These are phyloP conservation scores for Haplographium delicatum DNA, from an alignment of 495 filamentous ascomycete species.

Conservation along the genomic window DNA sequence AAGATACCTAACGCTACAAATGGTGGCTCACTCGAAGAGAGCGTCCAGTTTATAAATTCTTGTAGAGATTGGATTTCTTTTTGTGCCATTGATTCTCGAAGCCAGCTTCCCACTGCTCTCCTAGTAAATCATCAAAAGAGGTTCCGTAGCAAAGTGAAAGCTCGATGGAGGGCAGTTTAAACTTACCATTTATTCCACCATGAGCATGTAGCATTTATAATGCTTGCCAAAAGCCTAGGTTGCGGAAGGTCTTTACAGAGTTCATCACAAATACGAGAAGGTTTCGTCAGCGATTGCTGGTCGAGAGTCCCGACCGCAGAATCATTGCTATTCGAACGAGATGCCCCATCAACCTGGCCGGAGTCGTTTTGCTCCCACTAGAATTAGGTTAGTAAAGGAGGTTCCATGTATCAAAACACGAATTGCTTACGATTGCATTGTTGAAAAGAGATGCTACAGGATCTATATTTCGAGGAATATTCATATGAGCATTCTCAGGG, in stretches of 20 bases:
- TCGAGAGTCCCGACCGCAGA: background rate
- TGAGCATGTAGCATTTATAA: constrained; percentile 6
- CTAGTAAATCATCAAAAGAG: background rate
- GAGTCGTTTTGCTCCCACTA: constrained; percentile 5
- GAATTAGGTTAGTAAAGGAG: background rate
- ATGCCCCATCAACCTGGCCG: background rate
- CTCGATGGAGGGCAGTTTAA: too few species aligned
- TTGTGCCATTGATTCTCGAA: background rate
- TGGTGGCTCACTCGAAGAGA: background rate
- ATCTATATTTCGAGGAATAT: constrained; percentile 6
- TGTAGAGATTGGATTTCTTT: background rate
- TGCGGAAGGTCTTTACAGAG: background rate
- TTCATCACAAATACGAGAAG: background rate
- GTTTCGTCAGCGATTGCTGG: background rate
- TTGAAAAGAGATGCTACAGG: constrained; percentile 6
- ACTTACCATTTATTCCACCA: constrained; percentile 17
- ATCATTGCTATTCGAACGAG: too few species aligned
- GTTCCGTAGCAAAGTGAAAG: background rate
- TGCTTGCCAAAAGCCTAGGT: background rate
- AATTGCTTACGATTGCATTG: constrained; percentile 9
- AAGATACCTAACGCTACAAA: constrained; percentile 2
- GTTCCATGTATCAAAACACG: background rate
- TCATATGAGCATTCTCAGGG: too few species aligned
- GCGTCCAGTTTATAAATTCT: constrained; percentile 6
- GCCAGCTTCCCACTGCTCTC: constrained; percentile 3